phyloP scores from a whole-genome alignment of 306 rosid species.

The Potentilla sterilis region DNA sequence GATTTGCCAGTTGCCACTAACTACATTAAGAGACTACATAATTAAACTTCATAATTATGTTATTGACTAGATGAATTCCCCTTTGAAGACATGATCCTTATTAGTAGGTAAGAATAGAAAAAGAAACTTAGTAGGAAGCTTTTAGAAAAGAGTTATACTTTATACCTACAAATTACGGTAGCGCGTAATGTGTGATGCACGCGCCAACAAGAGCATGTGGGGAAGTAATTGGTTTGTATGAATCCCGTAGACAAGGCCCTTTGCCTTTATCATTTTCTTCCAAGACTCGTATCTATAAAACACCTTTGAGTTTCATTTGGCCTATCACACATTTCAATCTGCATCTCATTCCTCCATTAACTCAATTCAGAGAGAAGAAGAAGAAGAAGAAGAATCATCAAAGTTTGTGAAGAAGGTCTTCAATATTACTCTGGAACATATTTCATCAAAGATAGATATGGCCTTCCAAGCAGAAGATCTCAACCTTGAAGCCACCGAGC shows the following conservation, averaged over 20 bases:
- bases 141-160: neutral
- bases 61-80: neutral
- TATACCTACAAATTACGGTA: neutral
- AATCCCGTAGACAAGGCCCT: neutral
- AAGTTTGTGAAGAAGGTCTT: slow-evolving; percentile 3
- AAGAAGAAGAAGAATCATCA: neutral
- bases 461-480: slow-evolving; percentile 25
- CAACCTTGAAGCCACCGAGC: slow-evolving; percentile 58
- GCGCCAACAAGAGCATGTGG: slow-evolving; percentile 2
- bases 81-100: neutral
- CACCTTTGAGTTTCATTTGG: slow-evolving; percentile 9
- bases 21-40: neutral
- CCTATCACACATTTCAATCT: slow-evolving; percentile 18
- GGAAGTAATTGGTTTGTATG: neutral
- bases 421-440: neutral
- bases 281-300: slow-evolving; percentile 29
- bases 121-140: neutral
- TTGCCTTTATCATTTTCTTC: neutral
- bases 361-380: neutral
- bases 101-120: neutral
- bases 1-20: neutral
- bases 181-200: slow-evolving; percentile 1
- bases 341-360: neutral
- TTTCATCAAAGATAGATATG: neutral
- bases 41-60: no score